Percentiles rank a stretch among this genome's conserved stretches.
phyloP scores from a whole-genome alignment of 2,329 filamentous ascomycete species.

The Rhexocercosporidium sp. region DNA sequence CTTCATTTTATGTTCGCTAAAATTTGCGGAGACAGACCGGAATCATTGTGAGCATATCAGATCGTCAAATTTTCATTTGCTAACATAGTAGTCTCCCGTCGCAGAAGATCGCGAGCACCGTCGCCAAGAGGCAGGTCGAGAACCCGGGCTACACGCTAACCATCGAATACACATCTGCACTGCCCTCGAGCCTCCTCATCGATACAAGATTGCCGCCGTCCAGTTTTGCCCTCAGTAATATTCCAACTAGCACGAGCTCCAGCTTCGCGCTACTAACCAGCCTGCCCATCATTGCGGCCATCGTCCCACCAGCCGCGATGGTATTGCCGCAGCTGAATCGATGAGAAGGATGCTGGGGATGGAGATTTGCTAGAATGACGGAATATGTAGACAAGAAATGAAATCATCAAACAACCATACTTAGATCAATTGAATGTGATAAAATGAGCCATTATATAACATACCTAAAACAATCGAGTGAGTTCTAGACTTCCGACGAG shows the following conservation, averaged over 20 bases:
- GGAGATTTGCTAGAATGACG: neutral
- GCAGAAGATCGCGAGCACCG: slow-evolving; percentile 5
- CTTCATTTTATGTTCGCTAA: slow-evolving; percentile 19
- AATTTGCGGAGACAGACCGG: neutral
- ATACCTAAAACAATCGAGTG: neutral
- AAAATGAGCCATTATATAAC: neutral
- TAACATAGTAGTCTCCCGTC: slow-evolving; percentile 1
- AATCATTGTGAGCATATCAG: neutral
- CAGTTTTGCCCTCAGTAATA: neutral
- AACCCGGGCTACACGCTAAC: slow-evolving; percentile 18
- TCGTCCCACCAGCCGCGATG: slow-evolving; percentile 11
- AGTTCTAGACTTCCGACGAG: neutral
- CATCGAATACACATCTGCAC: slow-evolving; percentile 5
- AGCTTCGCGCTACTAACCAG: slow-evolving; percentile 11
- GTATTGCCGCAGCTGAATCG: slow-evolving; percentile 14
- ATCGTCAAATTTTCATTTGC: slow-evolving; percentile 4
- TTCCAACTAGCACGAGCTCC: slow-evolving; percentile 13
- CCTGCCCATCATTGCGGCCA: slow-evolving; percentile 13
- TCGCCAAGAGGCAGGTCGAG: slow-evolving; percentile 6
- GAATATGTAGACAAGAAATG: slow-evolving; percentile 3
- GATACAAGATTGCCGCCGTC: slow-evolving; percentile 7
- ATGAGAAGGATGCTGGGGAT: slow-evolving; percentile 6
- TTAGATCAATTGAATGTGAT: neutral
- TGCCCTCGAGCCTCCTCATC: slow-evolving; percentile 17
- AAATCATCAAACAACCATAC: neutral